These are phyloP conservation scores for Pythium brachiatum DNA, from an alignment of 352 stramenopile genomes.

Conservation along the genomic window DNA sequence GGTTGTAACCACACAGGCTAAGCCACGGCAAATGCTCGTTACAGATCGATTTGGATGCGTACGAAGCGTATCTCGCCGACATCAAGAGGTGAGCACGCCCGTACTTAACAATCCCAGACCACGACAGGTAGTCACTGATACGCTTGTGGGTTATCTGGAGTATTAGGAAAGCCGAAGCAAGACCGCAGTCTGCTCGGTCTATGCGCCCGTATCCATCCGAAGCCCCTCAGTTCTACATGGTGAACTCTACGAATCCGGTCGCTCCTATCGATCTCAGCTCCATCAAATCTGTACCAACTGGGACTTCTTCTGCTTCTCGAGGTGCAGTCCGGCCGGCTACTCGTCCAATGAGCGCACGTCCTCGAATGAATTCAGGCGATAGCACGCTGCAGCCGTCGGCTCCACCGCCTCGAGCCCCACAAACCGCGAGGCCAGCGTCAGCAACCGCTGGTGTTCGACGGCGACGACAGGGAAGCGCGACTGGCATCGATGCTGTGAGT, in stretches of 20 bases:
- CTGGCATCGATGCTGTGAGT: slow-evolving; percentile 21
- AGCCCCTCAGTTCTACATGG: slow-evolving; percentile 56
- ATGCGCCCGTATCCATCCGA: slow-evolving; percentile 41
- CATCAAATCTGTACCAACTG: neutral
- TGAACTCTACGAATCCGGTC: slow-evolving; percentile 37
- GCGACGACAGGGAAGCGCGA: slow-evolving; percentile 32
- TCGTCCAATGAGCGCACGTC: slow-evolving; percentile 44
- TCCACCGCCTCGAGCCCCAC: slow-evolving; percentile 8
- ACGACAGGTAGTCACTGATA: too few relatives aligned
- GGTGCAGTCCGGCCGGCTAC: neutral
- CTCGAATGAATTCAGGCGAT: slow-evolving; percentile 22
- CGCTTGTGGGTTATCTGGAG: too few relatives aligned
- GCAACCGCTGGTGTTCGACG: slow-evolving; percentile 12
- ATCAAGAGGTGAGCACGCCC: slow-evolving; percentile 48
- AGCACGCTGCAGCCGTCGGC: neutral
- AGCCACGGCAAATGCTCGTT: too few relatives aligned
- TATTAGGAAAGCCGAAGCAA: slow-evolving; percentile 37
- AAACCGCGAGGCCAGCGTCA: slow-evolving; percentile 6
- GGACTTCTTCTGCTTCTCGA: neutral
- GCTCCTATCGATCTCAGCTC: slow-evolving; percentile 14
- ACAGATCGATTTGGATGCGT: slow-evolving; percentile 61
- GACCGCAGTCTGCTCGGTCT: slow-evolving; percentile 39
- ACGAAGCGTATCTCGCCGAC: slow-evolving; percentile 54
- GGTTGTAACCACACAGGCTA: too few relatives aligned
- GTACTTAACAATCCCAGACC: too few relatives aligned